These are phyloP conservation scores for Penicillium verhagenii DNA, from an alignment of 495 filamentous ascomycete genomes.

Conservation along the genomic window DNA sequence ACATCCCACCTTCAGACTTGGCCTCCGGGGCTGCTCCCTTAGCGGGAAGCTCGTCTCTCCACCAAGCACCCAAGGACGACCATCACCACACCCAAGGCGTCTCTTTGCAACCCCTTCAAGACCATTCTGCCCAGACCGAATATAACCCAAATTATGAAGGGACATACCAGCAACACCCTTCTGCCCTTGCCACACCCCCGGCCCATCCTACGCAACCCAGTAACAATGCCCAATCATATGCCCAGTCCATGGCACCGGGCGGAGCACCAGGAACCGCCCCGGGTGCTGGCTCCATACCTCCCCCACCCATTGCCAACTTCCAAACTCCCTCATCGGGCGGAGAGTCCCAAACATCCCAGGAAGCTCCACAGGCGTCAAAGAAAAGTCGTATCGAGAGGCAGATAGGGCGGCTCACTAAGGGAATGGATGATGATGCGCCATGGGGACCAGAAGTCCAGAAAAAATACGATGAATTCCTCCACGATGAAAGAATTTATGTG, in stretches of 20 bases:
- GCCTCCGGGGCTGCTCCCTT: slow-evolving; percentile 32
- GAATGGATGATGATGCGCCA: slow-evolving; percentile 47
- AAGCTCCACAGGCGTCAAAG: slow-evolving; percentile 30
- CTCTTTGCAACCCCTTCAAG: slow-evolving; percentile 51
- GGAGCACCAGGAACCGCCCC: slow-evolving; percentile 54
- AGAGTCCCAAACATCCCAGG: slow-evolving; percentile 35
- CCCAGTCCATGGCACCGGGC: slow-evolving; percentile 45
- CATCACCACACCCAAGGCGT: slow-evolving; percentile 41
- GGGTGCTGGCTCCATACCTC: slow-evolving; percentile 55
- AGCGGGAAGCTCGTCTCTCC: slow-evolving; percentile 29
- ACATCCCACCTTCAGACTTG: slow-evolving; percentile 30
- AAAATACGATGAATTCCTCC: slow-evolving; percentile 79
- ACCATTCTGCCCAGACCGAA: slow-evolving; percentile 56
- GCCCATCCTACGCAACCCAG: slow-evolving; percentile 41
- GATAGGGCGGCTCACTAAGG: slow-evolving; percentile 24
- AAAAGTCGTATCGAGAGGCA: slow-evolving; percentile 33
- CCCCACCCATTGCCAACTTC: slow-evolving; percentile 54
- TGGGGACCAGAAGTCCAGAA: slow-evolving; percentile 66
- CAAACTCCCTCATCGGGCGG: slow-evolving; percentile 33
- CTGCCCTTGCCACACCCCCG: slow-evolving; percentile 30
- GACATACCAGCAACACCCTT: slow-evolving; percentile 53
- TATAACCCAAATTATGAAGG: slow-evolving; percentile 56
- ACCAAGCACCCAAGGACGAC: slow-evolving; percentile 37
- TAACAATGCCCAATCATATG: slow-evolving; percentile 42
- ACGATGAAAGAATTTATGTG: slow-evolving; percentile 75